Evolutionary conservation across 2,329 filamentous ascomycete genomes (phyloP).

Genomic region (Ophiostoma triangulosporum): DNA sequence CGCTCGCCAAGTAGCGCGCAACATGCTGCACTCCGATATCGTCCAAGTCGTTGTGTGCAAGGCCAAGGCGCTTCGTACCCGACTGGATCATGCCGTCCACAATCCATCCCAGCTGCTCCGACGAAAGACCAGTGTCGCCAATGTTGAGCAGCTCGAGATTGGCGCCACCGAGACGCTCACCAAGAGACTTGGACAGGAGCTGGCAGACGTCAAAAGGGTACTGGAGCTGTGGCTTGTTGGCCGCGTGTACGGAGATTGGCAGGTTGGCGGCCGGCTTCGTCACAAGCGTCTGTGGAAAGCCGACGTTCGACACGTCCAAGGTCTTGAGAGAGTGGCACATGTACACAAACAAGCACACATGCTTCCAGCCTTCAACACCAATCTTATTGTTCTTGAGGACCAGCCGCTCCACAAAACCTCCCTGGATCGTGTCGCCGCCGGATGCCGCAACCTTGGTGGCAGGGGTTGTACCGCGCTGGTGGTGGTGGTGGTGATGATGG

Average conservation of each 20-base stretch:
- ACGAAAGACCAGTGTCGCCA: constrained; percentile 61
- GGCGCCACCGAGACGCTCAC: constrained; percentile 60
- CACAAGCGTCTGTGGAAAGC: constrained; percentile 43
- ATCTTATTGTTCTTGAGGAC: constrained; percentile 89
- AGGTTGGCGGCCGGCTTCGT: constrained; percentile 5
- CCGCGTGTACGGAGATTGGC: neutral
- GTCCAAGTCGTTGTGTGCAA: constrained; percentile 71
- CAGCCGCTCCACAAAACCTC: constrained; percentile 73
- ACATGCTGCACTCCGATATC: constrained; percentile 63
- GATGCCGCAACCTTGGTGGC: constrained; percentile 19
- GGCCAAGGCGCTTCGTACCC: constrained; percentile 63
- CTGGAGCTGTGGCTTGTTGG: neutral
- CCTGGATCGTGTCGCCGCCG: constrained; percentile 32
- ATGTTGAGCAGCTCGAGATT: constrained; percentile 73
- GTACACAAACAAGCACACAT: constrained; percentile 80
- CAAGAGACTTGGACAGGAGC: constrained; percentile 61
- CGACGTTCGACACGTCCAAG: constrained; percentile 74
- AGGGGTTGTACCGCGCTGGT: neutral
- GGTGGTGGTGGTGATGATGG: constrained; percentile 10
- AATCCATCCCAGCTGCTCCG: constrained; percentile 58
- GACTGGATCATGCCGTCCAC: constrained; percentile 73
- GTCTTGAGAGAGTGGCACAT: constrained; percentile 77
- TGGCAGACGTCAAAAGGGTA: constrained; percentile 37
- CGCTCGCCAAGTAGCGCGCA: constrained; percentile 58
- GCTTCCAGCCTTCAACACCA: constrained; percentile 75